Evolutionary conservation across 164 flowering plant genomes (phyloP).

Genomic region (Sedum album): DNA sequence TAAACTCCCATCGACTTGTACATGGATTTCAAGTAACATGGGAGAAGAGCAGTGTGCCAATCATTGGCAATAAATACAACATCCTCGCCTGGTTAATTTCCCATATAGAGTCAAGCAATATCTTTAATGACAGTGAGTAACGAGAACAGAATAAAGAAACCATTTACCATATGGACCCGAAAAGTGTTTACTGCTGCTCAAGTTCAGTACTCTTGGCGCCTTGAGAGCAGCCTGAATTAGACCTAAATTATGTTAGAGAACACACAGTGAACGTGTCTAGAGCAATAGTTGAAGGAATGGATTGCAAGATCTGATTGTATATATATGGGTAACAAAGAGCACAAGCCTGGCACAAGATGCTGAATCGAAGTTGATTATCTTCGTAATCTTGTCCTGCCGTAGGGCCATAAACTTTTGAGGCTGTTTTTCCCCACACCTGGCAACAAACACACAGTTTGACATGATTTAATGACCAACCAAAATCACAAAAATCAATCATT

Average conservation of each 20-base stretch:
- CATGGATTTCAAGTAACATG: slow-evolving; percentile 65
- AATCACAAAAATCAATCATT: neutral
- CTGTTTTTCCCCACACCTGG: slow-evolving; percentile 61
- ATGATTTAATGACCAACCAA: neutral
- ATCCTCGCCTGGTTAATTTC: slow-evolving; percentile 54
- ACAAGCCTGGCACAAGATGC: slow-evolving; percentile 62
- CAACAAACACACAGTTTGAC: neutral
- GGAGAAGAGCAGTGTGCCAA: slow-evolving; percentile 79
- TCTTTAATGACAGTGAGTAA: neutral
- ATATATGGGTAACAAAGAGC: neutral
- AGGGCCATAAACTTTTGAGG: slow-evolving; percentile 57
- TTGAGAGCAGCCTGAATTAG: slow-evolving; percentile 73
- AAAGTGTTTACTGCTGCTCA: slow-evolving; percentile 52
- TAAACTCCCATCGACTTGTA: slow-evolving; percentile 55
- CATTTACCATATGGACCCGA: slow-evolving; percentile 77
- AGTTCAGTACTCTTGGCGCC: slow-evolving; percentile 73
- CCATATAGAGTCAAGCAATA: neutral
- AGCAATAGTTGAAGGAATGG: too few species aligned
- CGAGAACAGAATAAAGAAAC: slow-evolving; percentile 5
- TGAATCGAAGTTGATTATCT: slow-evolving; percentile 72
- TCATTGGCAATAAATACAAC: slow-evolving; percentile 70
- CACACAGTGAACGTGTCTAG: too few species aligned
- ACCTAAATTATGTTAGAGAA: neutral
- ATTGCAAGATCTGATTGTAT: too few species aligned
- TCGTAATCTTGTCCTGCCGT: slow-evolving; percentile 55